These are phyloP conservation scores for Toxoplasma gondii DNA, from an alignment of 169 alveolate species.

Conservation along the genomic window DNA sequence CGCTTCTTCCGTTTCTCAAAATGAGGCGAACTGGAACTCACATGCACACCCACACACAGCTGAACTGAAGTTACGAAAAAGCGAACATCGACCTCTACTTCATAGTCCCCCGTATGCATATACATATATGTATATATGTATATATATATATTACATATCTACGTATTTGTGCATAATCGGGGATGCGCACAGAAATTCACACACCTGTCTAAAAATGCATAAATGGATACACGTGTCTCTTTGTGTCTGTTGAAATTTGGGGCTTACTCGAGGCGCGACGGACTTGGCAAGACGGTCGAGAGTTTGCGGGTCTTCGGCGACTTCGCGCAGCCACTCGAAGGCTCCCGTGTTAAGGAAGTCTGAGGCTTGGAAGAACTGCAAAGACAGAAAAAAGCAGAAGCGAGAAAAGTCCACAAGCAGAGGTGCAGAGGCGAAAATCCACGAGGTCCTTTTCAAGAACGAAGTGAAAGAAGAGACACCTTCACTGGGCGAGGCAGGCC, in stretches of 20 bases:
- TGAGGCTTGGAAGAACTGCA: slow-evolving; percentile 52
- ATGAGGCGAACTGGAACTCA: no score
- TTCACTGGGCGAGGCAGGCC: not conserved
- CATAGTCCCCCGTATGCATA: no score
- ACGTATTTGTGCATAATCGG: no score
- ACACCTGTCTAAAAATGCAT: not conserved
- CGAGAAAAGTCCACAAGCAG: not conserved
- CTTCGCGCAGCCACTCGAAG: slow-evolving; percentile 55
- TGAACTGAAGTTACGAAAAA: no score
- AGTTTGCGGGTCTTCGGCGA: slow-evolving; percentile 34
- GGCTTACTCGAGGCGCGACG: slow-evolving; percentile 61
- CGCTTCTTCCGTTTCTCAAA: no score
- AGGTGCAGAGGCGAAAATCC: not conserved
- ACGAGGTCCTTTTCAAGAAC: not conserved
- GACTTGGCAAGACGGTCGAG: slow-evolving; percentile 47
- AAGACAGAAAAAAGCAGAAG: not conserved
- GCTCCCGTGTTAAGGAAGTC: slow-evolving; percentile 53
- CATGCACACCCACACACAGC: no score
- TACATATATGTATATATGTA: not conserved
- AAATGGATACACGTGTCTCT: not conserved
- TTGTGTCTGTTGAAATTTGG: not conserved
- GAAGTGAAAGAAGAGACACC: not conserved
- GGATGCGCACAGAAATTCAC: no score
- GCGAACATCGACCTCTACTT: no score
- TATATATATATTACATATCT: no score